Evolutionary conservation across 345 rosid genomes (phyloP).

Genomic region (Lumnitzera racemosa): DNA sequence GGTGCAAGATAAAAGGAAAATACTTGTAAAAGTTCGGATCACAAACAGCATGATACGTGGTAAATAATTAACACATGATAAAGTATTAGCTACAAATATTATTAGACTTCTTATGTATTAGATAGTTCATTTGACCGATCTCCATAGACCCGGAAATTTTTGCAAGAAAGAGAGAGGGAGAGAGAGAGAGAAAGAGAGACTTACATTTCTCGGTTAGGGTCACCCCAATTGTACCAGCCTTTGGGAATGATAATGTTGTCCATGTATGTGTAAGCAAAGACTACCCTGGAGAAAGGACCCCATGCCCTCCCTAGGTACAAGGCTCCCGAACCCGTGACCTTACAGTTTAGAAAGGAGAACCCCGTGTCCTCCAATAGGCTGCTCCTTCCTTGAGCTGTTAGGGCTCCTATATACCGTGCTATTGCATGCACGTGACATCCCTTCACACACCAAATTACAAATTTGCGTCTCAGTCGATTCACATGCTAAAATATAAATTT

Average conservation of each 20-base stretch:
- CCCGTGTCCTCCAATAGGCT: slow-evolving; percentile 90
- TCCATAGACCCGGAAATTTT: neutral
- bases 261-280: slow-evolving; percentile 95
- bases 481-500: no score
- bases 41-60: no score
- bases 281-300: slow-evolving; percentile 96
- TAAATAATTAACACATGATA: no score
- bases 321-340: slow-evolving; percentile 95
- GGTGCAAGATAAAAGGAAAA: no score
- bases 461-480: no score
- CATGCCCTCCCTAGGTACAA: slow-evolving; percentile 91
- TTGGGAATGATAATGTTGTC: slow-evolving; percentile 86
- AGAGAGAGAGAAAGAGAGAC: slow-evolving; percentile 7
- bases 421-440: slow-evolving; percentile 87
- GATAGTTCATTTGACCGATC: neutral
- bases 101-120: no score
- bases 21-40: no score
- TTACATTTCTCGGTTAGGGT: slow-evolving; percentile 84
- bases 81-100: no score
- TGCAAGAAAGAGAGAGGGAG: neutral
- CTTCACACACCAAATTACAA: slow-evolving; percentile 18
- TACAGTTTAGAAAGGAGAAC: slow-evolving; percentile 88
- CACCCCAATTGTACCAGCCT: slow-evolving; percentile 99
- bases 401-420: slow-evolving; percentile 57
- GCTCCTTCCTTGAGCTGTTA: slow-evolving; percentile 76